Evolutionary conservation across 768 basidiomycete genomes (phyloP).

Genomic region (Tubosaeta brunneosetosa): DNA sequence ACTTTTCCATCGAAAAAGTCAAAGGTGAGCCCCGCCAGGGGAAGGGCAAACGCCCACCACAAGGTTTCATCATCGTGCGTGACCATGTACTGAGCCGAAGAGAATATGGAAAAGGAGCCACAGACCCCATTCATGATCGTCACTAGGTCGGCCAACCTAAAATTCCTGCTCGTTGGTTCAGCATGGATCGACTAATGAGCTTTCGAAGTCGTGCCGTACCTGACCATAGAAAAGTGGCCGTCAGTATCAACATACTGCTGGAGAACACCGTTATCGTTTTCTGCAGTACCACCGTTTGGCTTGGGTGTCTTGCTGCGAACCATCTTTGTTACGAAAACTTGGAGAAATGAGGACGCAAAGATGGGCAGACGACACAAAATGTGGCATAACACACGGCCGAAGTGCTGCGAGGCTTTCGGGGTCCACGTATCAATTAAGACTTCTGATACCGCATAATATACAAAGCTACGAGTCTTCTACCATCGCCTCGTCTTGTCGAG

Average conservation of each 20-base stretch:
- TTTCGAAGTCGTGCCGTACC: constrained; percentile 44
- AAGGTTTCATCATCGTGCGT: constrained; percentile 76
- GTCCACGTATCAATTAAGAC: constrained; percentile 15
- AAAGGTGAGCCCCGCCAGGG: constrained; percentile 93
- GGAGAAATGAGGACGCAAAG: not conserved
- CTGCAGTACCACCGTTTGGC: constrained; percentile 14
- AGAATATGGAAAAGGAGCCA: constrained; percentile 93
- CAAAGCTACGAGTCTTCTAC: constrained; percentile 27
- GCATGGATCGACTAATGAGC: constrained; percentile 13
- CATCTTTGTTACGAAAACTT: constrained; percentile 13
- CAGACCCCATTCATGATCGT: constrained; percentile 99
- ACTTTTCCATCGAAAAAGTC: constrained; percentile 98
- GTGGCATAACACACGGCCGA: constrained; percentile 9
- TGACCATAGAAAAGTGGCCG: constrained; percentile 96
- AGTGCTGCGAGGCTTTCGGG: constrained; percentile 5
- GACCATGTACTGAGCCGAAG: constrained; percentile 82
- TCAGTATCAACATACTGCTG: constrained; percentile 85
- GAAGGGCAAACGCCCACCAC: constrained; percentile 83
- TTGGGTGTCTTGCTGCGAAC: constrained; percentile 29
- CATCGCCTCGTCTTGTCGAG: constrained; percentile 42
- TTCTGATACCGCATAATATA: constrained; percentile 16
- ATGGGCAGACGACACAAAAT: constrained; percentile 30
- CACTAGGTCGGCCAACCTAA: constrained; percentile 94
- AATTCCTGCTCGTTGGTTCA: constrained; percentile 60
- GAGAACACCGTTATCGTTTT: constrained; percentile 38